phyloP scores from a whole-genome alignment of 805 yeast species.

The Metschnikowia cubensis region DNA sequence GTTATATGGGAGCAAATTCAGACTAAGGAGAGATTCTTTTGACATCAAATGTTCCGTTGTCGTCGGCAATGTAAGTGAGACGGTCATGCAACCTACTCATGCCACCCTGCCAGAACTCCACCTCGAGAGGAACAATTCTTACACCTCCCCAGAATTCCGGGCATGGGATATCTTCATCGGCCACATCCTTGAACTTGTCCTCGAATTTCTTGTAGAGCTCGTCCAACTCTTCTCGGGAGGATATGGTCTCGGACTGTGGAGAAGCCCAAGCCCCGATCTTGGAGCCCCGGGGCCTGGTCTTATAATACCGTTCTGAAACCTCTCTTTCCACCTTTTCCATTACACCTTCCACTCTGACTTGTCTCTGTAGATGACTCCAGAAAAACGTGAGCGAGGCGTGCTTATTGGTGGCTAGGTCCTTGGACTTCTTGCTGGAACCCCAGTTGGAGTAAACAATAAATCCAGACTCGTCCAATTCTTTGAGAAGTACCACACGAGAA shows the following conservation, averaged over 20 bases:
- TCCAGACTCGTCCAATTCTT: conserved; percentile 83
- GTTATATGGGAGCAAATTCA: too few relatives aligned
- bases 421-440: conserved; percentile 78
- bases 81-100: conserved; percentile 87
- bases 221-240: conserved; percentile 61
- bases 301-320: conserved; percentile 72
- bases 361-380: conserved; percentile 89
- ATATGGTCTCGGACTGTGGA: conserved; percentile 70
- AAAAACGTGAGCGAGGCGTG: conserved; percentile 82
- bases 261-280: conserved; percentile 97
- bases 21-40: conserved; percentile 67
- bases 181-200: conserved; percentile 52
- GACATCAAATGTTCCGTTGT: conserved; percentile 53
- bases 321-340: conserved; percentile 71
- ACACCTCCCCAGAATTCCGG: conserved; percentile 97
- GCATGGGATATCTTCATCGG: conserved; percentile 69
- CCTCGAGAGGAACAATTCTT: conserved; percentile 78
- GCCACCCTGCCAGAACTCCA: conserved; percentile 98
- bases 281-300: conserved; percentile 88
- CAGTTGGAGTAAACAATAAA: conserved; percentile 89
- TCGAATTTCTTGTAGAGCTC: conserved; percentile 43
- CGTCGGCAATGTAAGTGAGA: conserved; percentile 51
- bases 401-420: conserved; percentile 68
- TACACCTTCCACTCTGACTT: conserved; percentile 86
- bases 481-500: conserved; percentile 77